These are phyloP conservation scores for Fusarium pilosicola DNA, from an alignment of 2,329 filamentous ascomycete genomes.

Conservation along the genomic window DNA sequence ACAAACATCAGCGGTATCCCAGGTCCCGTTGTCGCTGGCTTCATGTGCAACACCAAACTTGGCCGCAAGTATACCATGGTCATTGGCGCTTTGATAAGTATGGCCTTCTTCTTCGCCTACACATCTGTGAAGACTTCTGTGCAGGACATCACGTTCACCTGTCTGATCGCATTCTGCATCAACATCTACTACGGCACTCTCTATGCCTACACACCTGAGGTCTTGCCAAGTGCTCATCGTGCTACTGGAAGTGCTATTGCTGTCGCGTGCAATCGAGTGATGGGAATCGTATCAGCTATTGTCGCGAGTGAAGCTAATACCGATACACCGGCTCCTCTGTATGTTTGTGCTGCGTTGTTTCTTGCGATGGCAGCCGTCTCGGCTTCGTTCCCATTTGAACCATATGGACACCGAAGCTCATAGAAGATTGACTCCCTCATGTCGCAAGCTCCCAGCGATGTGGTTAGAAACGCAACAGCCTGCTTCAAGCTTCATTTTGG, in stretches of 20 bases:
- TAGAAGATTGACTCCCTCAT: accelerated
- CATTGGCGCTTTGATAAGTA: constrained; percentile 2
- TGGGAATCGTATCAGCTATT: constrained; percentile 78
- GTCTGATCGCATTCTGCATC: constrained; percentile 63
- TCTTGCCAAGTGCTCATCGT: constrained; percentile 74
- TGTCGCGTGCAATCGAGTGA: constrained; percentile 75
- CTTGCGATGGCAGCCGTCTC: constrained; percentile 62
- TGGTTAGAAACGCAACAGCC: accelerated
- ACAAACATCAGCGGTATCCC: constrained; percentile 74
- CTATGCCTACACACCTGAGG: constrained; percentile 71
- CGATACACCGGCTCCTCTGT: constrained; percentile 71
- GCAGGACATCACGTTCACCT: constrained; percentile 17
- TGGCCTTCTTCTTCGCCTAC: constrained; percentile 22
- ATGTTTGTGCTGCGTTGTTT: constrained; percentile 73
- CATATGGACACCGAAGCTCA: constrained; percentile 11
- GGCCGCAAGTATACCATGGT: constrained; percentile 28
- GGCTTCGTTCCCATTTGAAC: constrained; percentile 16
- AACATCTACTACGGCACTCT: constrained; percentile 79
- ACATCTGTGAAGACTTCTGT: constrained; percentile 18
- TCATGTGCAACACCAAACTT: constrained; percentile 59
- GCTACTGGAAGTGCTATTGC: constrained; percentile 80
- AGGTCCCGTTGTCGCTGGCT: constrained; percentile 75
- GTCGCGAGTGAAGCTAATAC: constrained; percentile 72
- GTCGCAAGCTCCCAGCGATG: accelerated
- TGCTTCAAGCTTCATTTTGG: accelerated